These are phyloP conservation scores for Micractinium sp. DNA, from an alignment of 139 green algal genomes.

Conservation along the genomic window DNA sequence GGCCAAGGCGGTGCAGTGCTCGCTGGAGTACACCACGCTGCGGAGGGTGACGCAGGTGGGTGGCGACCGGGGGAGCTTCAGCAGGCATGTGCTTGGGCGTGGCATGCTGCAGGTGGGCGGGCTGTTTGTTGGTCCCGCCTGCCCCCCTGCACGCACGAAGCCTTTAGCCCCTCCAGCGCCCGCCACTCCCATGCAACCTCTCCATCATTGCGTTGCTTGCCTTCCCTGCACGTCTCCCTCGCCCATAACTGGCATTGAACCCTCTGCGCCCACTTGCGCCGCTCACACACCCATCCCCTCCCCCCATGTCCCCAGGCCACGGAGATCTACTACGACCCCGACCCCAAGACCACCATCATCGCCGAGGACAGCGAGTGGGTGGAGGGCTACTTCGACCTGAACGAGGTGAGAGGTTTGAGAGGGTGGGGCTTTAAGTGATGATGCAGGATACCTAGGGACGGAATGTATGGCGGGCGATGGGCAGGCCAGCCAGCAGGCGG, in stretches of 20 bases:
- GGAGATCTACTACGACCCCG: constrained; percentile 89
- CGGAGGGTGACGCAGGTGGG: constrained; percentile 57
- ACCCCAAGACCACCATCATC: constrained; percentile 85
- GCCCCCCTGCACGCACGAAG: not conserved
- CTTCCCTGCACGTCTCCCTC: not conserved
- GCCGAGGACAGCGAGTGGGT: constrained; percentile 92
- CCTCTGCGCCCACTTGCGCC: not conserved
- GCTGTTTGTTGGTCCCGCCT: not conserved
- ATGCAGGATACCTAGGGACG: too few species aligned
- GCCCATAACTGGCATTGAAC: not conserved
- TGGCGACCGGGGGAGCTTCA: too few species aligned
- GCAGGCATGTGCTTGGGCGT: too few species aligned
- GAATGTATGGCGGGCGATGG: not conserved
- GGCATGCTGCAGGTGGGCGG: too few species aligned
- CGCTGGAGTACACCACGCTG: constrained; percentile 97
- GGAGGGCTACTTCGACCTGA: constrained; percentile 86
- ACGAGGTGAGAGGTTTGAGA: constrained; percentile 38
- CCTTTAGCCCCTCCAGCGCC: too few species aligned
- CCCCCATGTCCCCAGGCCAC: constrained; percentile 51
- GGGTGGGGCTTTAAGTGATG: too few species aligned
- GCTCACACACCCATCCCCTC: not conserved
- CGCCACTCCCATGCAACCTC: too few species aligned
- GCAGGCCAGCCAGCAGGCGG: constrained; percentile 65
- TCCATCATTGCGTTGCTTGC: too few species aligned
- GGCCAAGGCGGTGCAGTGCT: constrained; percentile 93